Percentiles rank a stretch among this genome's conserved stretches.
These are phyloP conservation scores for Seiridium cupressi DNA, from an alignment of 2,329 filamentous ascomycete genomes.

Conservation along the genomic window DNA sequence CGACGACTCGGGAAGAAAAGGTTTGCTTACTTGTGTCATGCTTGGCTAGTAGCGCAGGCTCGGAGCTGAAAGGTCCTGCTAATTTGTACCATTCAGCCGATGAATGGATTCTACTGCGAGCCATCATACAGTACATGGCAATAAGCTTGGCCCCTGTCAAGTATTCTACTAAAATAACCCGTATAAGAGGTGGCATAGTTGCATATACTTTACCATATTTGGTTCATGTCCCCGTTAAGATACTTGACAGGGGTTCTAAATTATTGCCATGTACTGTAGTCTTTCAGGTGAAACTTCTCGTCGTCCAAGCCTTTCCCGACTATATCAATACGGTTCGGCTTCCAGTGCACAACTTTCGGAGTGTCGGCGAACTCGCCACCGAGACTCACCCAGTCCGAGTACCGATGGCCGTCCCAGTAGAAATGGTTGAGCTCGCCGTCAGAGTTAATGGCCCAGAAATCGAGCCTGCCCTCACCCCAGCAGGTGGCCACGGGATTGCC, in stretches of 20 bases:
- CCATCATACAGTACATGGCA: conserved; percentile 6
- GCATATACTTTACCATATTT: too few relatives aligned
- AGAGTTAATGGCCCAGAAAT: conserved; percentile 16
- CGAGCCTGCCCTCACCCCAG: conserved; percentile 15
- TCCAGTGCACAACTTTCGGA: conserved; percentile 16
- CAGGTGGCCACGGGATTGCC: conserved; percentile 14
- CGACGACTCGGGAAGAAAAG: neutral
- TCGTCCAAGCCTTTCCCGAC: conserved; percentile 14
- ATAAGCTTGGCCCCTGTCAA: too few relatives aligned
- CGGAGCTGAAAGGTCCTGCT: conserved; percentile 15
- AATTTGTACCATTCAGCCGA: conserved; percentile 12
- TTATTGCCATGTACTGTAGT: neutral
- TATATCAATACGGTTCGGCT: conserved; percentile 13
- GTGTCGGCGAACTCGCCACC: conserved; percentile 18
- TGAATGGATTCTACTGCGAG: conserved; percentile 14
- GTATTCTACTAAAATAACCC: too few relatives aligned
- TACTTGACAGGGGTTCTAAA: too few relatives aligned
- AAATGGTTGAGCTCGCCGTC: conserved; percentile 13
- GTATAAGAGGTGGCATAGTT: too few relatives aligned
- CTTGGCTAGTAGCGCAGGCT: conserved; percentile 14
- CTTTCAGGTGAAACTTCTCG: conserved; percentile 14
- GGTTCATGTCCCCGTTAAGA: too few relatives aligned
- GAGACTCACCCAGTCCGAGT: conserved; percentile 15
- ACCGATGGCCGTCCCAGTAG: conserved; percentile 16
- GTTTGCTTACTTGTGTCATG: conserved; percentile 10